phyloP scores from a whole-genome alignment of 2,329 filamentous ascomycete species.

The Esteya vermicola region DNA sequence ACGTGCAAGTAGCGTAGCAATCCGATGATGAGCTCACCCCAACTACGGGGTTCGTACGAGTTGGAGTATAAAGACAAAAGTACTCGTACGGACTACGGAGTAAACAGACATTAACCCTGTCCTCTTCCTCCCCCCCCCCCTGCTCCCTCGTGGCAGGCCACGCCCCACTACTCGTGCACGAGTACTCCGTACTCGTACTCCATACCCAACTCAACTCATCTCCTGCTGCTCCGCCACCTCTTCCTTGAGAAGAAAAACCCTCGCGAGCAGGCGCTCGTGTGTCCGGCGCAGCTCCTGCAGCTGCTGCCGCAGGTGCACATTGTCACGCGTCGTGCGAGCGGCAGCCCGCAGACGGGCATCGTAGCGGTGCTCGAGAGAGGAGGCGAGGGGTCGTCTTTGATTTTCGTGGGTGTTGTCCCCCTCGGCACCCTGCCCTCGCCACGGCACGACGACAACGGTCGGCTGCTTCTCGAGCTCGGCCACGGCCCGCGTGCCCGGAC shows the following conservation, averaged over 20 bases:
- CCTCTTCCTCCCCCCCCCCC: no score
- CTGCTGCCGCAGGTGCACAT: conserved; percentile 2
- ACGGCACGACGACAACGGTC: conserved; percentile 17
- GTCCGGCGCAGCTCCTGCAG: conserved; percentile 6
- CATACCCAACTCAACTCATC: background rate
- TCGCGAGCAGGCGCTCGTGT: background rate
- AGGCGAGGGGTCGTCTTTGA: no score
- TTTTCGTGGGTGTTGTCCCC: no score
- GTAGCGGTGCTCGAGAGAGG: conserved; percentile 18
- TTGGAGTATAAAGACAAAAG: no score
- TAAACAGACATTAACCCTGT: no score
- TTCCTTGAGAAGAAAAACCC: background rate
- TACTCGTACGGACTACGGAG: no score
- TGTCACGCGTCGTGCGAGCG: conserved; percentile 2
- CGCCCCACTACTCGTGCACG: no score
- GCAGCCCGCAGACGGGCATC: conserved; percentile 5
- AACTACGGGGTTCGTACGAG: no score
- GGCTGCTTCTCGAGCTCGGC: conserved; percentile 29
- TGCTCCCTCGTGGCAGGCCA: no score
- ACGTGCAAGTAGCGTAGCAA: no score
- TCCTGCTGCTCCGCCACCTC: background rate
- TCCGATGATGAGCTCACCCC: no score
- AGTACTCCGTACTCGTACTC: background rate
- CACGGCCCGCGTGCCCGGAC: conserved; percentile 29
- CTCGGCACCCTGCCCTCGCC: no score